Percentiles rank a stretch among this genome's conserved stretches.
Evolutionary conservation across 495 filamentous ascomycete genomes (phyloP).

Genomic region (Talaromyces nanjingensis): DNA sequence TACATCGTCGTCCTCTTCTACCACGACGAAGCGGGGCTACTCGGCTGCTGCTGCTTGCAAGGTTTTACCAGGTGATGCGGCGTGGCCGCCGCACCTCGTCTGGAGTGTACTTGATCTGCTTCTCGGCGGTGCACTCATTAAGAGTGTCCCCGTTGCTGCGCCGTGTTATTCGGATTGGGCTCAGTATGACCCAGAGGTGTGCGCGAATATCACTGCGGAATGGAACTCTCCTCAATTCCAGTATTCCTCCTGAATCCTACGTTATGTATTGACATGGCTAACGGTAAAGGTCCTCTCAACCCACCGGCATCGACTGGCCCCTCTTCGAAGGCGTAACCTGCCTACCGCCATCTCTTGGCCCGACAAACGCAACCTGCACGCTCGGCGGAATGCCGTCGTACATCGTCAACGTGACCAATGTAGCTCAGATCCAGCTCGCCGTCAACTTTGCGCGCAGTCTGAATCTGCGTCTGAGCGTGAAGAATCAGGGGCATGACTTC

Average conservation of each 20-base stretch:
- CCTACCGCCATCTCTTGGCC: slow-evolving; percentile 20
- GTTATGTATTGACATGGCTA: background rate
- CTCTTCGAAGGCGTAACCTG: slow-evolving; percentile 34
- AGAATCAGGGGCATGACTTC: slow-evolving; percentile 39
- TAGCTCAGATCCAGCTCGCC: slow-evolving; percentile 49
- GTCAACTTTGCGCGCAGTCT: slow-evolving; percentile 51
- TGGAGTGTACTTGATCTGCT: slow-evolving; percentile 38
- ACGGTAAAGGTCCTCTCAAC: slow-evolving; percentile 21
- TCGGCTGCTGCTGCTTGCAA: slow-evolving; percentile 28
- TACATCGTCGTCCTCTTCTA: background rate
- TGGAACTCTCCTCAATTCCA: slow-evolving; percentile 27
- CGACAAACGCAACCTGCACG: slow-evolving; percentile 37
- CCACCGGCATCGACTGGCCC: slow-evolving; percentile 38
- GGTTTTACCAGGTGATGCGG: slow-evolving; percentile 30
- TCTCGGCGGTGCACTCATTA: slow-evolving; percentile 34
- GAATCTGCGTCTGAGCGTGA: background rate
- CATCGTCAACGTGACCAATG: slow-evolving; percentile 50
- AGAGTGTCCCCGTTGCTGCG: slow-evolving; percentile 34
- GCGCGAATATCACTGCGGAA: slow-evolving; percentile 17
- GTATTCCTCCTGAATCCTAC: slow-evolving; percentile 13
- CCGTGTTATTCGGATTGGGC: slow-evolving; percentile 39
- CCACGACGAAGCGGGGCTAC: background rate
- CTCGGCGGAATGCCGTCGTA: slow-evolving; percentile 53
- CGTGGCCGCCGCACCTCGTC: slow-evolving; percentile 34
- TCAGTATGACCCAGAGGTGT: slow-evolving; percentile 23